Base-by-base conservation (phyloP, 2,329 filamentous ascomycete genomes). In the Calonectria leucothoes region DNA sequence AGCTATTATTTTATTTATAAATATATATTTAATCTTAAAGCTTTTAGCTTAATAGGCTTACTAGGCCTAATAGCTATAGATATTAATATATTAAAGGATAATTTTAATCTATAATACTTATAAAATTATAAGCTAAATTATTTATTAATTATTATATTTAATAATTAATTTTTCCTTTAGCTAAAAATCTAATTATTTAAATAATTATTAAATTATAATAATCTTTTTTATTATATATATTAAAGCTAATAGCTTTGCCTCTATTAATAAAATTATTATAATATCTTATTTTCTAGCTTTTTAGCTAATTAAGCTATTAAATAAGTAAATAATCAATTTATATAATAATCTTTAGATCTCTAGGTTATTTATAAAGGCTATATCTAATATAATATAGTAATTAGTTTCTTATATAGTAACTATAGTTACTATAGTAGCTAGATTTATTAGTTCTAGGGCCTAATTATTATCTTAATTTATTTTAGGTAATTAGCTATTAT, bases 11-110 rank as follows among this genome's bases (percentile, higher is more conserved):
- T 51, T 51, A 14, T 5, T 14, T 25, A 20, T 35, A 27, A 20
- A 66, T 3, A 51, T 73, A 25, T 73, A 70, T 66, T 66, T 49
- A 17, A 70, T 45, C 31, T 70, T 17, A 17, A 73, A 73, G 14
- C n/a, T 4, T 15, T 37, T 29, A 25, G 59, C 42, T 37, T 42
- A 49, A 52, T 52, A 73, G 49, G 61, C 59, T 45, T 73, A 31
- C 42, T 51, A 27, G 29, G 66, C 66, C 61, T 27, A 73, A 45
- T 33, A 61, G 61, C 42, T 69, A 31, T 73, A 52, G 31, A 70
- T 52, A 33, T 73, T 25, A 49, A 73, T 35, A 52, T 73, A 49
- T 20, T 31, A 48, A 17, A 69, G 70, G 23, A 48, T 35, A 20
- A 59, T 72, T n/a, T 69, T 69, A 17, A 67, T 52, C 35, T 35